Evolutionary conservation across 2,329 filamentous ascomycete species (phyloP).

Genomic region (Aspergillus viridinutans): DNA sequence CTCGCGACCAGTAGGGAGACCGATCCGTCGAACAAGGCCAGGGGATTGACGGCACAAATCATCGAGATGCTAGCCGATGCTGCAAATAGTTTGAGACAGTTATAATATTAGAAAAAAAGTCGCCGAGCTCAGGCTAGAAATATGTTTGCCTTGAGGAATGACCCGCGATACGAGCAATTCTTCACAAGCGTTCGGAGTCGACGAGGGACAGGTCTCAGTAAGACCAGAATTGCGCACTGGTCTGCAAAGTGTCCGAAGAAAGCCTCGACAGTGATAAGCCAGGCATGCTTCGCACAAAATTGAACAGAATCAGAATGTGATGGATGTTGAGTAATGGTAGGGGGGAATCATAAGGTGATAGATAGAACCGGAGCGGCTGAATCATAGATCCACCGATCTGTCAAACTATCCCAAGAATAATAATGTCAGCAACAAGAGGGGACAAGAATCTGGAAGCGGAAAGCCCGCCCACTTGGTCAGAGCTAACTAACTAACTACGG

Average conservation of each 20-base stretch:
- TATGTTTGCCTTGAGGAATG: neutral
- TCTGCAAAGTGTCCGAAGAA: slow-evolving; percentile 8
- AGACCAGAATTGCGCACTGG: slow-evolving; percentile 15
- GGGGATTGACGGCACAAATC: slow-evolving; percentile 13
- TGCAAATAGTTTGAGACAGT: neutral
- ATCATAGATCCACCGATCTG: slow-evolving; percentile 5
- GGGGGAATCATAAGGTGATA: neutral
- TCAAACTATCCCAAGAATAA: neutral
- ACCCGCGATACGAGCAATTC: neutral
- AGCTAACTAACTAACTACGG: slow-evolving; percentile 1
- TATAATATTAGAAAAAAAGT: neutral
- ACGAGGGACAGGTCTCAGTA: slow-evolving; percentile 19
- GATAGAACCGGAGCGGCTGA: slow-evolving; percentile 8
- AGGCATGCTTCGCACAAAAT: slow-evolving; percentile 14
- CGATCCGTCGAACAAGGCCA: slow-evolving; percentile 23
- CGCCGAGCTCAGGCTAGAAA: neutral
- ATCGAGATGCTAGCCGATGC: slow-evolving; percentile 13
- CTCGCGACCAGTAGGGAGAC: slow-evolving; percentile 29
- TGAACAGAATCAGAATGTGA: slow-evolving; percentile 2
- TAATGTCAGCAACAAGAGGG: slow-evolving; percentile 8
- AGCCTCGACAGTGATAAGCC: slow-evolving; percentile 10
- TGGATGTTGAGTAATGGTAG: neutral
- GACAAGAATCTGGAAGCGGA: slow-evolving; percentile 16
- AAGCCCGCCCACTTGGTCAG: slow-evolving; percentile 9
- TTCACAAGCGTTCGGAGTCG: slow-evolving; percentile 3